Base-by-base conservation (phyloP, 352 stramenopile genomes). In the Phytophthora tentaculata region DNA sequence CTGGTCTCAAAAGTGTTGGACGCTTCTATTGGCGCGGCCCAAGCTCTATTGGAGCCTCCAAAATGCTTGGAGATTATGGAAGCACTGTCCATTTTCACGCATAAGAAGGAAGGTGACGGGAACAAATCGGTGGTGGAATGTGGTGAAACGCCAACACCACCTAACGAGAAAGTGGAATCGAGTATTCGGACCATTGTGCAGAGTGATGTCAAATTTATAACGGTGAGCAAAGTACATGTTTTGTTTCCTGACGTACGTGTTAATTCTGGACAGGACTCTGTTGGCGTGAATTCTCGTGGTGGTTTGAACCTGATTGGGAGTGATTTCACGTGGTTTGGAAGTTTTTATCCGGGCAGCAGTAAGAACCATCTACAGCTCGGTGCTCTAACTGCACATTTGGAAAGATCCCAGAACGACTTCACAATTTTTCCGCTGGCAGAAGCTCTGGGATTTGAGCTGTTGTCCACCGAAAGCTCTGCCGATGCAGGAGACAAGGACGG, bases 141-240 rank as follows among this genome's bases (percentile, higher is more conserved):
- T 47, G 32, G 22, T 35, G 29, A 72, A 14, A 5, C 5, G 41
- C 60, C 44, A 28, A 39, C 41, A 6, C 14, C 49, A 47, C 4
- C 29, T 23, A 56, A 26, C 22, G 22, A 61, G n/a, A 54, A 37
- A 7, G 37, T 43, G 24, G 22, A 8, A 24, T 43, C 37, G 10
- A 48, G n/a, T 51, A 29, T 52, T 43, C 39, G 53, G n/a, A 64
- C 24, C 12, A 61, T 74, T 3, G 20, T 70, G 5, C 39, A 67
- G 19, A 71, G 44, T 47, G 68, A 80, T 29, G 12, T 64, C 22
- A 76, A 69, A 37, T 51, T 86, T 24, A 24, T 84, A 28, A 86
- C 76, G 10, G 56, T 66, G 24, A 80, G 62, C 56, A 81, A 55
- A 47, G 60, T 82, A 2, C n/a, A 47, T 22, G 26, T 84, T 58